phyloP scores from a whole-genome alignment of 2,329 filamentous ascomycete species.

The Sclerotiophoma versabilis region DNA sequence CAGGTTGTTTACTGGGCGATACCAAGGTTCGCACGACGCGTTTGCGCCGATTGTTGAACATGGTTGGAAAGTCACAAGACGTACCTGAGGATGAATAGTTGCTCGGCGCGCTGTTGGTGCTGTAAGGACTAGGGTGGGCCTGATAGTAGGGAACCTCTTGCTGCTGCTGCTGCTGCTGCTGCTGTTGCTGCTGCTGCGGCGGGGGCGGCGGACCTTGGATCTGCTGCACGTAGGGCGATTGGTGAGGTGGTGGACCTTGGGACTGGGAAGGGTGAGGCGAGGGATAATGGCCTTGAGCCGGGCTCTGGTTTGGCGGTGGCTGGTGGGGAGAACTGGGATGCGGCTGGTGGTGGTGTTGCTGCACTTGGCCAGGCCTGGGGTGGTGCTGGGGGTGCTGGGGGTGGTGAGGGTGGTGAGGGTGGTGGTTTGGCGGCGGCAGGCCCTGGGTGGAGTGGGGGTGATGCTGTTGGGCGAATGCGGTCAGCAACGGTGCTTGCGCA shows the following conservation, averaged over 20 bases:
- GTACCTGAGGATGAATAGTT: conserved; percentile 78
- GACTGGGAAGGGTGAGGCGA: conserved; percentile 70
- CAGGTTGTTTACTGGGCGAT: conserved; percentile 1
- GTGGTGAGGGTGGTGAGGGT: conserved; percentile 49
- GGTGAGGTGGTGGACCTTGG: conserved; percentile 58
- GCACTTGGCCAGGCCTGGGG: conserved; percentile 74
- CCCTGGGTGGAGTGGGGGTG: conserved; percentile 78
- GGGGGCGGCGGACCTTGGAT: conserved; percentile 68
- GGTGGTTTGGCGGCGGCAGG: conserved; percentile 68
- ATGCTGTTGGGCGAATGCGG: conserved; percentile 63
- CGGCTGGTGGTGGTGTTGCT: conserved; percentile 54
- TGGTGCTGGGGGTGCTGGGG: conserved; percentile 44
- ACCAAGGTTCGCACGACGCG: conserved; percentile 4
- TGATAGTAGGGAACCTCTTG: conserved; percentile 77
- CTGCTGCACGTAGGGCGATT: conserved; percentile 70
- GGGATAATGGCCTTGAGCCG: conserved; percentile 67
- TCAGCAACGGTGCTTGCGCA: conserved; percentile 38
- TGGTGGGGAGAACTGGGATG: conserved; percentile 70
- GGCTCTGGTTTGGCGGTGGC: conserved; percentile 65
- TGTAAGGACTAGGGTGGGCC: conserved; percentile 83
- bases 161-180: conserved; percentile 65
- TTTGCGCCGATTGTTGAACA: conserved; percentile 12
- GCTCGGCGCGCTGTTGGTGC: conserved; percentile 78
- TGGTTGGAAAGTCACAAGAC: conserved; percentile 17
- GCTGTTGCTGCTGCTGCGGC: conserved; percentile 58